Percentiles rank a stretch among this genome's conserved stretches.
Evolutionary conservation across 805 yeast species (phyloP).

Genomic region (Wickerhamomyces bovis): DNA sequence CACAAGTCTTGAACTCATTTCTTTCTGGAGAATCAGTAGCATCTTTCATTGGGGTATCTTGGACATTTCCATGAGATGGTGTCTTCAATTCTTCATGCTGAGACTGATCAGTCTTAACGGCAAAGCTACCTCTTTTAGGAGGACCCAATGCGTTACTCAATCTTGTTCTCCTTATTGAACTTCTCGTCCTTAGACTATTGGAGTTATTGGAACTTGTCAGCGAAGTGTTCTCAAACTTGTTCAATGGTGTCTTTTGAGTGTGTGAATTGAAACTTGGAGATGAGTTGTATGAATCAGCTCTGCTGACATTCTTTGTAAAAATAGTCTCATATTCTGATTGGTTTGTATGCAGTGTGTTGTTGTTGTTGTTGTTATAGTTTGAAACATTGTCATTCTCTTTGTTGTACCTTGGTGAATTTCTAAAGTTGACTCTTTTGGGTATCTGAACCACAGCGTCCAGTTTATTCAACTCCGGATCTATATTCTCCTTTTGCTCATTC

Average conservation of each 20-base stretch:
- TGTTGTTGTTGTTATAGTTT: constrained; percentile 9
- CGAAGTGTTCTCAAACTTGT: constrained; percentile 7
- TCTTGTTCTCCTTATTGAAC: constrained; percentile 25
- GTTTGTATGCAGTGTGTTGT: constrained; percentile 13
- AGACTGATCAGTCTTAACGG: not conserved
- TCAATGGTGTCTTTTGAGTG: constrained; percentile 17
- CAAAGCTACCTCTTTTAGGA: constrained; percentile 27
- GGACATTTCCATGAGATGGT: not conserved
- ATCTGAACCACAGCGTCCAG: not conserved
- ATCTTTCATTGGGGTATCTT: constrained; percentile 22
- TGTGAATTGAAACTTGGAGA: not conserved
- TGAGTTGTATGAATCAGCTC: not conserved
- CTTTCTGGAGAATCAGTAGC: constrained; percentile 4
- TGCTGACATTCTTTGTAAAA: constrained; percentile 15
- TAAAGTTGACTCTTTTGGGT: constrained; percentile 22
- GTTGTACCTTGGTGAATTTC: constrained; percentile 13
- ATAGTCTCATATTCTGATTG: constrained; percentile 21
- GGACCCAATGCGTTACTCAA: constrained; percentile 29
- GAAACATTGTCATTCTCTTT: constrained; percentile 9
- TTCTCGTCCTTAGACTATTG: constrained; percentile 19
- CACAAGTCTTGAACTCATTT: not conserved
- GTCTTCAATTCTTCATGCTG: not conserved
- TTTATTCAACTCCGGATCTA: not conserved
- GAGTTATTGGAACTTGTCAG: constrained; percentile 9
- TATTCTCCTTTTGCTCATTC: constrained; percentile 20